phyloP scores from a whole-genome alignment of 805 yeast genomes.

The Pichia cephalocereana region DNA sequence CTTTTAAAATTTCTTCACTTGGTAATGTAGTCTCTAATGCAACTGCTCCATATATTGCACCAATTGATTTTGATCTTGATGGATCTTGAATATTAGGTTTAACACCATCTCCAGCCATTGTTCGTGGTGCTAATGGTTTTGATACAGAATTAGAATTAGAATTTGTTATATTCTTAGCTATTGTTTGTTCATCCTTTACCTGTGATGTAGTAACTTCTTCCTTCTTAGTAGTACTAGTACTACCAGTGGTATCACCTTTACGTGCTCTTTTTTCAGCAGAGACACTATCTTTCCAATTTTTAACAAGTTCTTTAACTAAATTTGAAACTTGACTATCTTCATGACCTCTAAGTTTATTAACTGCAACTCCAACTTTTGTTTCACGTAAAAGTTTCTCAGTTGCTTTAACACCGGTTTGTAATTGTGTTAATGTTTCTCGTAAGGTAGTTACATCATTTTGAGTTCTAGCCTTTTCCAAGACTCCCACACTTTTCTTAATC shows the following conservation, averaged over 20 bases:
- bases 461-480: conserved; percentile 54
- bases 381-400: conserved; percentile 81
- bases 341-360: conserved; percentile 73
- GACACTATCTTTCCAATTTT: conserved; percentile 85
- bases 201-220: no score
- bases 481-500: conserved; percentile 57
- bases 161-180: conserved; percentile 12
- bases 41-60: conserved; percentile 80
- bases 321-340: conserved; percentile 56
- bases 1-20: conserved; percentile 45
- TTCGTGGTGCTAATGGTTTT: conserved; percentile 43
- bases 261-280: conserved; percentile 45
- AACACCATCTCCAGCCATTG: conserved; percentile 73
- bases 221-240: no score
- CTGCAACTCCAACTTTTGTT: conserved; percentile 95
- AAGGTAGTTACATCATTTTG: conserved; percentile 49
- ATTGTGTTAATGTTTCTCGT: conserved; percentile 51
- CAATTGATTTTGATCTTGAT: conserved; percentile 76
- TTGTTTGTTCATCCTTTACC: no score
- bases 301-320: conserved; percentile 74
- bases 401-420: conserved; percentile 69
- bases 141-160: conserved; percentile 27
- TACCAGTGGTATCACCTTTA: neutral
- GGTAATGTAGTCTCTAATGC: conserved; percentile 61
- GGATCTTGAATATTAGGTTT: conserved; percentile 57